These are phyloP conservation scores for Alternaria solani DNA, from an alignment of 2,329 filamentous ascomycete species.

Conservation along the genomic window DNA sequence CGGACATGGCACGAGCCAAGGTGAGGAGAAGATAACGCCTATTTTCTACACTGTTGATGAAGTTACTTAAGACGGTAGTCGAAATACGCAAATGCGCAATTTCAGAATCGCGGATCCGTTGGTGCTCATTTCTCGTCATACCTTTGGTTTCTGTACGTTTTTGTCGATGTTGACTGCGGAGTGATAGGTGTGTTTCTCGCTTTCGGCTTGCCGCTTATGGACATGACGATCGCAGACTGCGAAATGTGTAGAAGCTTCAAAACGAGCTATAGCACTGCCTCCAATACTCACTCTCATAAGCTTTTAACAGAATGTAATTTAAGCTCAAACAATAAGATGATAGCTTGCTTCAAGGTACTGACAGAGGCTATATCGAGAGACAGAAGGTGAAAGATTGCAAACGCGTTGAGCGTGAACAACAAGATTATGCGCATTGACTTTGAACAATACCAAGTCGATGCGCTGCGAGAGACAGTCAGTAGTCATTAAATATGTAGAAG, in stretches of 20 bases:
- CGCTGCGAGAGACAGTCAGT: no score
- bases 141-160: background rate
- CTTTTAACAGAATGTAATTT: background rate
- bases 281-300: constrained; percentile 9
- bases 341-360: background rate
- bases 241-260: background rate
- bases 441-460: no score
- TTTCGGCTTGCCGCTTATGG: background rate
- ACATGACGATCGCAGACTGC: background rate
- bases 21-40: constrained; percentile 16
- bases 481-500: no score
- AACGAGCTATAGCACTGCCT: constrained; percentile 6
- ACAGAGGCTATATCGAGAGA: background rate
- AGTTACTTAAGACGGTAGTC: constrained; percentile 17
- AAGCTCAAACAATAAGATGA: background rate
- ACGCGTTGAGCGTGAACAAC: no score
- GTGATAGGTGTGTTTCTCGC: background rate
- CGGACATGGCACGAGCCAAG: background rate
- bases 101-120: background rate
- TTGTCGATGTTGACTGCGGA: background rate
- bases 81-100: no score
- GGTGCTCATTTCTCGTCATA: background rate
- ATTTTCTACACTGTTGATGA: constrained; percentile 7
- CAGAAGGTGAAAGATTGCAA: no score
- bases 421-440: background rate